Evolutionary conservation across 352 stramenopile genomes (phyloP).

Genomic region (Chrysophaeum taylorii): DNA sequence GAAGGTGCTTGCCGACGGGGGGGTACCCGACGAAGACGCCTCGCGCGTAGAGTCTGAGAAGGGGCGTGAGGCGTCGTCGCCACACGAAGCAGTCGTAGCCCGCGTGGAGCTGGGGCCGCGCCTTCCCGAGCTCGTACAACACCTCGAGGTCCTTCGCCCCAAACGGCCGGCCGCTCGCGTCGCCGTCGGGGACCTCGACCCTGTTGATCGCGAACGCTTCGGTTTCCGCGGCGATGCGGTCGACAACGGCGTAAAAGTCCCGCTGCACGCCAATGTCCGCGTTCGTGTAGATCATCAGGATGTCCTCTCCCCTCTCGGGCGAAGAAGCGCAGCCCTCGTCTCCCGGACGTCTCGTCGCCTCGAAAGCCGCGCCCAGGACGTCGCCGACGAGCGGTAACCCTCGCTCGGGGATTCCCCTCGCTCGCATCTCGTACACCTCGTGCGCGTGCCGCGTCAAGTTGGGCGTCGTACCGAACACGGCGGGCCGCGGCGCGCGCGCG

Average conservation of each 20-base stretch:
- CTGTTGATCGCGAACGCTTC: conserved; percentile 17
- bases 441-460: conserved; percentile 2
- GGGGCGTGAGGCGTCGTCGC: neutral
- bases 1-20: conserved; percentile 20
- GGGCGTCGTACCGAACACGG: neutral
- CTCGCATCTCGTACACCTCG: neutral
- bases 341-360: conserved; percentile 11
- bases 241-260: conserved; percentile 23
- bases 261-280: conserved; percentile 20
- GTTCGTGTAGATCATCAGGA: conserved; percentile 22
- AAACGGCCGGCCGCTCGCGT: conserved; percentile 6
- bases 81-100: conserved; percentile 27
- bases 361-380: conserved; percentile 12
- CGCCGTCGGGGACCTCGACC: conserved; percentile 13
- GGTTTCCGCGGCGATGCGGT: neutral
- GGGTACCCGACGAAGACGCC: conserved; percentile 20
- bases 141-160: neutral
- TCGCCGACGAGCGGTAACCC: neutral
- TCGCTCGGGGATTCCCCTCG: neutral
- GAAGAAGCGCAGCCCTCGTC: too few relatives aligned
- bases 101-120: conserved; percentile 7
- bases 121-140: conserved; percentile 9
- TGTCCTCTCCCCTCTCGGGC: neutral
- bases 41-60: conserved; percentile 11
- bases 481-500: neutral